Evolutionary conservation across 2,329 filamentous ascomycete genomes (phyloP), one percentile per base, ranked within the genome.

Genomic region (Botryotinia globosa): DNA sequence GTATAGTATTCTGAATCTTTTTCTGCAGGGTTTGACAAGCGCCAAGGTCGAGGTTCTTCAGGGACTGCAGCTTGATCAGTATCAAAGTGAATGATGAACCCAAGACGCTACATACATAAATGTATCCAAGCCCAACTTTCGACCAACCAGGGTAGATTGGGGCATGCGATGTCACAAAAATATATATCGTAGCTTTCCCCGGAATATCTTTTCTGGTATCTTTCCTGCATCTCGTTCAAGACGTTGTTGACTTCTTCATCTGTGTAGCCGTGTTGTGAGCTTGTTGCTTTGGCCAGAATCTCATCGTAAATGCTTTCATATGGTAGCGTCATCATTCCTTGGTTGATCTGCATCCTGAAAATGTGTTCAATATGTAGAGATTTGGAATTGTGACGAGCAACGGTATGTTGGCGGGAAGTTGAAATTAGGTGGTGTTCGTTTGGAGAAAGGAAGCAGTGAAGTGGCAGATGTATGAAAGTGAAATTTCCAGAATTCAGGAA

Each of bases 271-370:
- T 68, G 4, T 12, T n/a, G 65, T 32, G 51, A 42, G 18, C 34
- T 68, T 56, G 34, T 56, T 42, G 48, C 65, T 68, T 58, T 68
- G 18, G 65, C 65, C 1, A 44, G 25, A 42, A 68, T 56, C 54
- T 42, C 25, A 22, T 54, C 34, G 34, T 42, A 56, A 20, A 56
- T 42, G n/a, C 48, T 58, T 56, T 56, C 48, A 8, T 67, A 67
- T 22, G 34, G 14, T 29, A 56, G n/a, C 1, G n/a, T 45, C 39
- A 44, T 45, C 18, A 22, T 45, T 22, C n/a, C n/a, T 22, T 22
- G 16, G 25, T 42, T 20, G 0, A 3, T 67, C 16, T 56, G 16
- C 65, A 56, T 67, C 6, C 29, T 42, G 10, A 9, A 5, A 29
- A 29, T 54, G 2, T 54, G 25, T 4, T 54, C 14, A 20, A 42